A percentile compares a stretch with the other conserved stretches of the same genome.
phyloP scores from a whole-genome alignment of 352 stramenopile species.

The Globisporangium irregulare region DNA sequence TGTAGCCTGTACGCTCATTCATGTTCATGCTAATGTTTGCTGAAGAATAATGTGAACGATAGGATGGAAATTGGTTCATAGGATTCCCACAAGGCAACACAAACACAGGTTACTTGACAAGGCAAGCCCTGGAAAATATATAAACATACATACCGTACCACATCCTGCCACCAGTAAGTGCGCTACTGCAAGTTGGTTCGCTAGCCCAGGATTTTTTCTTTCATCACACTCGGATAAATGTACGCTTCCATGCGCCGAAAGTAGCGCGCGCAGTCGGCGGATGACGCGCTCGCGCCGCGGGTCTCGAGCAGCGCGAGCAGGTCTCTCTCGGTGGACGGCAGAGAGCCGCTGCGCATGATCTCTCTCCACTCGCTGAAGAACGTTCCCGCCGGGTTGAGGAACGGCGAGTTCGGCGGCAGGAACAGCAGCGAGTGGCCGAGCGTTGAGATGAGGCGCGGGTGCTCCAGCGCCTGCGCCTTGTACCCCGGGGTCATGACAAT shows the following conservation, averaged over 20 bases:
- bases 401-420: slow-evolving; percentile 3
- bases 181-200: too few relatives aligned
- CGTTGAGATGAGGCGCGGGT: slow-evolving; percentile 1
- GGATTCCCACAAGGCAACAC: too few relatives aligned
- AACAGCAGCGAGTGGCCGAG: slow-evolving; percentile 1
- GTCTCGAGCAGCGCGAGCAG: neutral
- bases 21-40: too few relatives aligned
- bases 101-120: too few relatives aligned
- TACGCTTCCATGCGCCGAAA: neutral
- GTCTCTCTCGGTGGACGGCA: neutral
- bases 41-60: too few relatives aligned
- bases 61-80: too few relatives aligned
- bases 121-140: too few relatives aligned
- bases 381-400: neutral
- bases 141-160: too few relatives aligned
- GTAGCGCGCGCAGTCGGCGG: neutral
- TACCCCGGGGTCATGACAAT: neutral
- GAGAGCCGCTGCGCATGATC: neutral
- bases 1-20: too few relatives aligned
- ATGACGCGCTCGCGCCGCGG: neutral
- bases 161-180: too few relatives aligned
- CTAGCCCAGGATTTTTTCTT: neutral
- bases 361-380: neutral
- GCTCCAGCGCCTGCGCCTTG: slow-evolving; percentile 3
- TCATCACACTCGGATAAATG: slow-evolving; percentile 1